A percentile compares a stretch with the other conserved stretches of the same genome.
These are phyloP conservation scores for Xylariaceae sp. DNA, from an alignment of 2,329 filamentous ascomycete genomes.

Conservation along the genomic window DNA sequence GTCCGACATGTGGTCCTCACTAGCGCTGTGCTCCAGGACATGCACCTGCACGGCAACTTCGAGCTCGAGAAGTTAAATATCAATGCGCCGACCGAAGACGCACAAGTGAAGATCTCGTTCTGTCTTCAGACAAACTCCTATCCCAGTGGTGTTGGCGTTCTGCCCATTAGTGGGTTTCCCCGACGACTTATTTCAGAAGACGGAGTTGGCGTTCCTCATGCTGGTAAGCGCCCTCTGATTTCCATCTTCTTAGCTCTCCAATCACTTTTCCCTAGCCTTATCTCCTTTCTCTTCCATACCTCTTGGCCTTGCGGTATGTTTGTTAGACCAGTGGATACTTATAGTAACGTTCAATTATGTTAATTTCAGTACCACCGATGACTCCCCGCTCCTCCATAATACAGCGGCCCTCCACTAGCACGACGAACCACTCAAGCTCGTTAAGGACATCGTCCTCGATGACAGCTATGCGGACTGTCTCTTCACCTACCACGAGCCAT, in stretches of 20 bases:
- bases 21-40: conserved; percentile 27
- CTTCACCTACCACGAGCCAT: not conserved
- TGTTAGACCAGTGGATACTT: not conserved
- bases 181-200: conserved; percentile 29
- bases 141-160: conserved; percentile 22
- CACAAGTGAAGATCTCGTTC: conserved; percentile 26
- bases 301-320: not conserved
- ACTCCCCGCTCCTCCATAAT: too few relatives aligned
- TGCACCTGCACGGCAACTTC: conserved; percentile 31
- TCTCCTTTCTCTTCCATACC: not conserved
- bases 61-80: conserved; percentile 26
- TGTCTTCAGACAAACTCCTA: conserved; percentile 24
- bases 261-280: not conserved
- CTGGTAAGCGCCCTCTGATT: conserved; percentile 14
- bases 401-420: not conserved
- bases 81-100: conserved; percentile 20
- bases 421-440: not conserved
- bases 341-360: not conserved
- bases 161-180: conserved; percentile 32
- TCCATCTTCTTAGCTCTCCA: not conserved
- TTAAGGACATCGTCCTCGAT: not conserved
- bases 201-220: conserved; percentile 20
- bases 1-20: conserved; percentile 25
- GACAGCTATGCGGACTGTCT: not conserved
- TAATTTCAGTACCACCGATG: not conserved